A percentile compares a stretch with the other conserved stretches of the same genome.
phyloP scores from a whole-genome alignment of 1,139 yeast genomes.

The Kurtzmaniella quercitrusa region DNA sequence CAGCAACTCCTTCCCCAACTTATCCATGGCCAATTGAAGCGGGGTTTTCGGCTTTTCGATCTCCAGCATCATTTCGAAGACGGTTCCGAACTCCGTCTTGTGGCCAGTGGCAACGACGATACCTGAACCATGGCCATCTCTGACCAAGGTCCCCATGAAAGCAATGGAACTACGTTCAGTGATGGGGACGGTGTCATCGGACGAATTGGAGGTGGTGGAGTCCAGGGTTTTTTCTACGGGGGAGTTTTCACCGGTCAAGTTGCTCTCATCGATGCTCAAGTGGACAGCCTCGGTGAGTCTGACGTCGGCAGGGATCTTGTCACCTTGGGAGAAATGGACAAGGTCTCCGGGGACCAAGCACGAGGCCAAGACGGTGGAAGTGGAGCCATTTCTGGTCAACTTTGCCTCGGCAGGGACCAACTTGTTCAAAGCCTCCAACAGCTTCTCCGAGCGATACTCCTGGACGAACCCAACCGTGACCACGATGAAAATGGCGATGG shows the following conservation, averaged over 20 bases:
- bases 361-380: slow-evolving; percentile 77
- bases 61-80: slow-evolving; percentile 87
- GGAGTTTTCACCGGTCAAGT: slow-evolving; percentile 88
- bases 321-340: slow-evolving; percentile 86
- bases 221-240: slow-evolving; percentile 65
- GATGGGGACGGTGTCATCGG: slow-evolving; percentile 33
- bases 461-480: slow-evolving; percentile 96
- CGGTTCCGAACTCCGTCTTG: slow-evolving; percentile 85
- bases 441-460: slow-evolving; percentile 90
- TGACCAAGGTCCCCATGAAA: slow-evolving; percentile 92
- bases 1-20: slow-evolving; percentile 84
- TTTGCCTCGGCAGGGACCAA: slow-evolving; percentile 94
- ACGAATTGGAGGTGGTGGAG: slow-evolving; percentile 15
- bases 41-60: slow-evolving; percentile 97
- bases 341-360: slow-evolving; percentile 91
- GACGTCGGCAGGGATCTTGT: slow-evolving; percentile 90
- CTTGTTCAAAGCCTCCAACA: slow-evolving; percentile 83
- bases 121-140: slow-evolving; percentile 92
- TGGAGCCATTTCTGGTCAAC: slow-evolving; percentile 72
- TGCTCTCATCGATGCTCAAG: slow-evolving; percentile 82
- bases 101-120: slow-evolving; percentile 88
- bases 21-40: slow-evolving; percentile 89
- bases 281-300: slow-evolving; percentile 75
- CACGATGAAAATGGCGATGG: slow-evolving; percentile 83
- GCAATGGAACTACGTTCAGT: slow-evolving; percentile 75